Evolutionary conservation across 2,329 filamentous ascomycete species (phyloP).

Genomic region (Talaromyces sp.): DNA sequence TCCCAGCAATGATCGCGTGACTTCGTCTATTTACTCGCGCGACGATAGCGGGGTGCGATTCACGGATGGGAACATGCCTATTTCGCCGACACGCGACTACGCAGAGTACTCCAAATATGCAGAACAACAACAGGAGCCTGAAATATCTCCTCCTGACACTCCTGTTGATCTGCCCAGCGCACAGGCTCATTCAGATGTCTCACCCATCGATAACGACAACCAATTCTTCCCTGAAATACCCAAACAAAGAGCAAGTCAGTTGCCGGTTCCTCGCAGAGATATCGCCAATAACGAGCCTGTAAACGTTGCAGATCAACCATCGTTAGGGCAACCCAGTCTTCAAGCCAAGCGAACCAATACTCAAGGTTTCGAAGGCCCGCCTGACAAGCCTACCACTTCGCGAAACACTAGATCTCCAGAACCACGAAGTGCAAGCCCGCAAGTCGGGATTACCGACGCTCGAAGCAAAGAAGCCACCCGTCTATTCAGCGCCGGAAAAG

Average conservation of each 20-base stretch:
- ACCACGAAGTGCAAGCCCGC: constrained; percentile 3
- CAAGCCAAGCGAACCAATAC: neutral
- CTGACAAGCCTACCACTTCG: neutral
- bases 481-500: constrained; percentile 34
- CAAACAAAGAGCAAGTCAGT: constrained; percentile 21
- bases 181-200: constrained; percentile 34
- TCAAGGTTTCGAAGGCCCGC: neutral
- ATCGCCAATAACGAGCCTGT: neutral
- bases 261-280: constrained; percentile 14
- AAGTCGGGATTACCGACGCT: constrained; percentile 7
- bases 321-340: neutral
- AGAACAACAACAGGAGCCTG: constrained; percentile 34
- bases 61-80: constrained; percentile 1
- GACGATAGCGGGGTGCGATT: constrained; percentile 32
- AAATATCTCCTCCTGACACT: constrained; percentile 48
- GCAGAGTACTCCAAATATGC: constrained; percentile 12
- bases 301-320: neutral
- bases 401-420: neutral
- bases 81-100: constrained; percentile 9
- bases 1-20: constrained; percentile 39
- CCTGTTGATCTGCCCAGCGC: constrained; percentile 28
- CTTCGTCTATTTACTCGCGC: constrained; percentile 61
- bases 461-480: constrained; percentile 26
- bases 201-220: constrained; percentile 37
- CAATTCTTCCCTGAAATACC: constrained; percentile 20